Evolutionary conservation across 345 rosid species (phyloP), one percentile per base, ranked within the genome.

Genomic region (Citrus inodora): DNA sequence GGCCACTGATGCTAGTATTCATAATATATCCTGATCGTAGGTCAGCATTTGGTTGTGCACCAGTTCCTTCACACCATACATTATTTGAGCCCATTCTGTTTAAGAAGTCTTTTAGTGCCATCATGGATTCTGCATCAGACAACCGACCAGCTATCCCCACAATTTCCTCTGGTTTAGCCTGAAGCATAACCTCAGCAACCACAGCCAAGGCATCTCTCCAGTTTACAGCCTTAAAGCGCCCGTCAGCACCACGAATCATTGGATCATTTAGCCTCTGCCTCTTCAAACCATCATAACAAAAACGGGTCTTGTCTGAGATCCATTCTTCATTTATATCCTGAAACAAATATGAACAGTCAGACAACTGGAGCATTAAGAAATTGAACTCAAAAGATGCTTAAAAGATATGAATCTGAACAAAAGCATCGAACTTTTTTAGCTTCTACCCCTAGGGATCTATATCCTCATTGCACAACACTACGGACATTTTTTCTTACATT

Each of bases 261-360:
- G 99, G 98, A 77, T 97, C 99, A 83, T 91, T 97, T 66, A 97
- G 88, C 87, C 99, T 93, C 88, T 97, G 99, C 85, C 99, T 91
- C 89, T 97, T 97, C 80, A 97, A 82, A 81, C 99, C 99, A 79
- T 97, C 99, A 84, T 94, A 97, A 74, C 90, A 86, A 79, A 97
- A 97, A 55, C 99, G 88, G 32, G 98, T 97, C 87, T 97, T 97
- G 81, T 97, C 99, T 64, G 99, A 97, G 86, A 97, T 94, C 99
- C 99, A 97, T 80, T 97, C 99, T 85, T 97, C 98, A 80, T 97
- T 97, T 75, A 97, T 93, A 69, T 97, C 99, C 99, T 97, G 91
- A 76, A 84, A 87, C 37, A 85, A 14, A 30, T 13, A 38, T 67
- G 56, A 33, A 32, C 59, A 84, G 35, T 70, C 71, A 4, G 64